Percentiles rank a stretch among this genome's conserved stretches.
Conservation (phyloP, 2,329 filamentous ascomycete species). For the Pseudocercospora crystallina region DNA sequence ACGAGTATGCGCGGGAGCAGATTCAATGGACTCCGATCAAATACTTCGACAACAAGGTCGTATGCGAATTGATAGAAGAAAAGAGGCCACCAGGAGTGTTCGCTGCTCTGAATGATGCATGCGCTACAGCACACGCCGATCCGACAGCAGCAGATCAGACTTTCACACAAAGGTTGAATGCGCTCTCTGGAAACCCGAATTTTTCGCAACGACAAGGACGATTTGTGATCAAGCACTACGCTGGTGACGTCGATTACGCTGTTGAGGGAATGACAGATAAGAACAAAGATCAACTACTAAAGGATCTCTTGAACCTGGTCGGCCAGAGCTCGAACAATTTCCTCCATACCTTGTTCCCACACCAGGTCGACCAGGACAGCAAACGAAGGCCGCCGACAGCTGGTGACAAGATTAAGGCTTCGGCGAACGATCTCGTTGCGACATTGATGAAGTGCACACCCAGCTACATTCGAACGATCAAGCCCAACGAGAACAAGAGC, state of each 20-base stretch:
- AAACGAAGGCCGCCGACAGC: slow-evolving; percentile 90
- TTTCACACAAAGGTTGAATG: slow-evolving; percentile 89
- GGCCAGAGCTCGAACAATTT: slow-evolving; percentile 81
- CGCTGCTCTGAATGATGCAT: slow-evolving; percentile 94
- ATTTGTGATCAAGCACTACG: slow-evolving; percentile 99
- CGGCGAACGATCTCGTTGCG: slow-evolving; percentile 90
- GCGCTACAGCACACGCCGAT: slow-evolving; percentile 96
- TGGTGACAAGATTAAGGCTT: slow-evolving; percentile 92
- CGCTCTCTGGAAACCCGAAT: slow-evolving; percentile 82
- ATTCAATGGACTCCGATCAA: slow-evolving; percentile 99
- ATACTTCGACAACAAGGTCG: slow-evolving; percentile 99
- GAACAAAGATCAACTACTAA: slow-evolving; percentile 96
- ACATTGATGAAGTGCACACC: slow-evolving; percentile 97
- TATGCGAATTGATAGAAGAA: slow-evolving; percentile 95
- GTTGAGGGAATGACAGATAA: slow-evolving; percentile 98
- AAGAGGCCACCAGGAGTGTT: slow-evolving; percentile 88
- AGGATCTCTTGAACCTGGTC: slow-evolving; percentile 87
- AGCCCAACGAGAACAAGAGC: slow-evolving; percentile 98
- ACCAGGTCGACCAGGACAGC: slow-evolving; percentile 94
- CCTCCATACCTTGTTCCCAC: slow-evolving; percentile 82
- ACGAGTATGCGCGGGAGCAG: slow-evolving; percentile 92
- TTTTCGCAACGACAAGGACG: slow-evolving; percentile 89
- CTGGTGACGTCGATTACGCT: slow-evolving; percentile 91
- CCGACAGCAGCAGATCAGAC: slow-evolving; percentile 91
- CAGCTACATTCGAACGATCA: slow-evolving; percentile 98